A percentile compares a stretch with the other conserved stretches of the same genome.
Evolutionary conservation across 768 basidiomycete species (phyloP).

Genomic region (Aureoboletus auriporus): DNA sequence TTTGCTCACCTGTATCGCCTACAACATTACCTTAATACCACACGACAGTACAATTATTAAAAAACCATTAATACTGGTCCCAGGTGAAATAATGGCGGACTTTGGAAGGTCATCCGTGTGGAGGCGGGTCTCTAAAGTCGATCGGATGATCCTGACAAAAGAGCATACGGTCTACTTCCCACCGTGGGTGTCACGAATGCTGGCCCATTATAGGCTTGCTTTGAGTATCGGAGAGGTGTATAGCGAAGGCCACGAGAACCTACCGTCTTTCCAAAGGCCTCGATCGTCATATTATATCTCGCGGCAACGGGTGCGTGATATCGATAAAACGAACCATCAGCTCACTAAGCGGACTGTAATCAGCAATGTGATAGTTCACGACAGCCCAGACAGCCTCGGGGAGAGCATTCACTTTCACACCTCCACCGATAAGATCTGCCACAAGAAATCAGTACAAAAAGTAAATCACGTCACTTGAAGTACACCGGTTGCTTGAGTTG

Average conservation of each 20-base stretch:
- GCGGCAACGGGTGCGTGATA: slow-evolving; percentile 13
- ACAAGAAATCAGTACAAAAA: slow-evolving; percentile 21
- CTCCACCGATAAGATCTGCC: slow-evolving; percentile 40
- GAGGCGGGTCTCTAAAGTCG: slow-evolving; percentile 33
- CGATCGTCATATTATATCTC: slow-evolving; percentile 38
- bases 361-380: slow-evolving; percentile 33
- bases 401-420: slow-evolving; percentile 44
- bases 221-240: slow-evolving; percentile 37
- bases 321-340: slow-evolving; percentile 11
- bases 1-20: slow-evolving; percentile 23
- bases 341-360: slow-evolving; percentile 23
- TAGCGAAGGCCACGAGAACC: slow-evolving; percentile 20
- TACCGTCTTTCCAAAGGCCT: slow-evolving; percentile 36
- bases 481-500: slow-evolving; percentile 28
- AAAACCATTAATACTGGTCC: too few species aligned
- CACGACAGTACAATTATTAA: too few species aligned
- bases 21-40: slow-evolving; percentile 4
- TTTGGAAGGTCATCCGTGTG: slow-evolving; percentile 19
- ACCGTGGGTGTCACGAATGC: slow-evolving; percentile 40
- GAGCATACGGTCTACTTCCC: slow-evolving; percentile 33
- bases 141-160: slow-evolving; percentile 42
- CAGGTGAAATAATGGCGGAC: slow-evolving; percentile 35
- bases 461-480: neutral
- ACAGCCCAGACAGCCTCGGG: slow-evolving; percentile 39
- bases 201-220: slow-evolving; percentile 31